Conservation (phyloP, 23 red algal genomes). For the Gracilaria caudata region DNA sequence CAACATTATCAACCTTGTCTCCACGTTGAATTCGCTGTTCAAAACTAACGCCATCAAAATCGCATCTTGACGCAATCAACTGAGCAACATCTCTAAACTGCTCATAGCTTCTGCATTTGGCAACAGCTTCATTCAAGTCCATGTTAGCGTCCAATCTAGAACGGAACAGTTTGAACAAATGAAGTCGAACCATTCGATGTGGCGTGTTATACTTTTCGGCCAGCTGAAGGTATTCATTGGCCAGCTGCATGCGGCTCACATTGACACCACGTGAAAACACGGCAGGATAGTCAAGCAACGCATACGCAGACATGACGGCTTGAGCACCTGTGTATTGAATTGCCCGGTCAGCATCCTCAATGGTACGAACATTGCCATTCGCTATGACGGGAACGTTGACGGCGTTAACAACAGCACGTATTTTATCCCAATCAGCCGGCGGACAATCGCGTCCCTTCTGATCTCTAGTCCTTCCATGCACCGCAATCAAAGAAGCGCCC, state of each 20-base stretch:
- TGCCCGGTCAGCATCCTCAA: constrained; percentile 72
- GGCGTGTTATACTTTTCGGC: constrained; percentile 65
- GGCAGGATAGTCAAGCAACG: constrained; percentile 84
- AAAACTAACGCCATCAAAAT: constrained; percentile 69
- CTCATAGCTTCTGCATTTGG: constrained; percentile 46
- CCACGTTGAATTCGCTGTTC: constrained; percentile 43
- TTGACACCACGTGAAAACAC: constrained; percentile 45
- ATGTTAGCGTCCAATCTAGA: constrained; percentile 64
- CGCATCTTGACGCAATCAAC: constrained; percentile 27
- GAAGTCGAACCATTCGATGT: constrained; percentile 67
- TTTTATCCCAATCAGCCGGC: constrained; percentile 86
- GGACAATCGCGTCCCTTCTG: constrained; percentile 83
- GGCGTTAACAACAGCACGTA: constrained; percentile 74
- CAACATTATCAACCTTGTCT: constrained; percentile 22
- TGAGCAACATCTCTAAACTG: constrained; percentile 40
- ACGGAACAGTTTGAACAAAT: constrained; percentile 88
- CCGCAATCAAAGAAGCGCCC: constrained; percentile 91
- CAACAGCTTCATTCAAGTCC: constrained; percentile 71
- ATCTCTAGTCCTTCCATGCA: constrained; percentile 95
- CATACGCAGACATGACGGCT: constrained; percentile 86
- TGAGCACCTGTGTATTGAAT: constrained; percentile 76
- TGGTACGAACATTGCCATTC: constrained; percentile 87
- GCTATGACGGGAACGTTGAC: constrained; percentile 91
- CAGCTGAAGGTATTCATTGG: constrained; percentile 81
- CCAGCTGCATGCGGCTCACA: constrained; percentile 63